phyloP scores from a whole-genome alignment of 225 moss, liverwort and hornwort genomes.

The Pseudisothecium myosuroides region DNA sequence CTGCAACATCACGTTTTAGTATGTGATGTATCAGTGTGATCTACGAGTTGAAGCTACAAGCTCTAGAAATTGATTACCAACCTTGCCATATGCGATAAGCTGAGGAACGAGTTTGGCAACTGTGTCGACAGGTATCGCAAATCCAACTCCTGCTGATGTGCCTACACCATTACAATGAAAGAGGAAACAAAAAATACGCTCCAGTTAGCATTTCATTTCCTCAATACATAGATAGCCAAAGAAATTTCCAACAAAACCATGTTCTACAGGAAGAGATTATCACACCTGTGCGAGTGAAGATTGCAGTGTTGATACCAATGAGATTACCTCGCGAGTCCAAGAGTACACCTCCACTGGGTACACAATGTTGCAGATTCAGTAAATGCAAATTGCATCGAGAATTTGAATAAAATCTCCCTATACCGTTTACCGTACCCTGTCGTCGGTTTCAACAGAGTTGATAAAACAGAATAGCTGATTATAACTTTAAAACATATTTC shows the following conservation, averaged over 20 bases:
- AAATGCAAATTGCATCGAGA: neutral
- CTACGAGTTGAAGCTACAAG: neutral
- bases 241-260: neutral
- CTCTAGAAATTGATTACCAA: neutral
- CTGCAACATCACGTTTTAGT: conserved; percentile 8
- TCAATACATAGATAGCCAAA: neutral
- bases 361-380: neutral
- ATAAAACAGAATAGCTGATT: neutral
- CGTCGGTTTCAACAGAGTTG: neutral
- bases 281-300: conserved; percentile 63
- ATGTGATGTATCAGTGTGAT: neutral
- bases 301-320: conserved; percentile 61
- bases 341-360: conserved; percentile 50
- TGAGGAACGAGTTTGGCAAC: conserved; percentile 65
- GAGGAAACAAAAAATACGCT: neutral
- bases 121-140: conserved; percentile 64
- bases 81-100: conserved; percentile 60
- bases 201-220: neutral
- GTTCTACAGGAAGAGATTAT: neutral
- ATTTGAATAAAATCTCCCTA: neutral
- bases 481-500: neutral
- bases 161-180: conserved; percentile 19
- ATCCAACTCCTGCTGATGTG: conserved; percentile 65
- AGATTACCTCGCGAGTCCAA: conserved; percentile 52
- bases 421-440: neutral